phyloP scores from a whole-genome alignment of 129 eudicot species.

The Pseudognaphalium luteoalbum region DNA sequence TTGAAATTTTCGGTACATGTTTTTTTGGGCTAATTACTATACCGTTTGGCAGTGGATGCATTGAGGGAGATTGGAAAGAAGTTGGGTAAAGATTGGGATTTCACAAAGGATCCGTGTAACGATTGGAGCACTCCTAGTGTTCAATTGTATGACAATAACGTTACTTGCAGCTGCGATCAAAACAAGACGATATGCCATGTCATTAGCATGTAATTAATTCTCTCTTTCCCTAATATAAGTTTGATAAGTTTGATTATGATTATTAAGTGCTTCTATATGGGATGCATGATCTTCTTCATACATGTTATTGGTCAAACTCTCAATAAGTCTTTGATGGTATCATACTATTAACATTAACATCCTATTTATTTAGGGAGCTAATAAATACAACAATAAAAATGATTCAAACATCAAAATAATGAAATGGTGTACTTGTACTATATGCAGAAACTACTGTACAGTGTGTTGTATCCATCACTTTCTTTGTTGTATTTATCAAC shows the following conservation, averaged over 20 bases:
- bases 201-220: conserved; percentile 9
- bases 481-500: no score
- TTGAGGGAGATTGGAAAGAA: conserved; percentile 42
- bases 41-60: conserved; percentile 32
- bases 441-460: no score
- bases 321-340: no score
- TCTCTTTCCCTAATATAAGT: neutral
- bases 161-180: neutral
- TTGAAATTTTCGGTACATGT: neutral
- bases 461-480: no score
- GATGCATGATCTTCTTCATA: neutral
- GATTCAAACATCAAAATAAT: no score
- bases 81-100: conserved; percentile 59
- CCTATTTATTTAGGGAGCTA: no score
- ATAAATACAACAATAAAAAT: no score
- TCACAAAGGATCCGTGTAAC: conserved; percentile 51
- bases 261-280: neutral
- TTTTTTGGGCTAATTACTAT: neutral
- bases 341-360: no score
- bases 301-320: no score
- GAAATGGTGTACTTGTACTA: no score
- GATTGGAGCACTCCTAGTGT: neutral
- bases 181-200: conserved; percentile 26
- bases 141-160: neutral
- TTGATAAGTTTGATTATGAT: no score